Conservation (phyloP, 1,284 basidiomycete genomes). For the Rhodotorula sp. region DNA sequence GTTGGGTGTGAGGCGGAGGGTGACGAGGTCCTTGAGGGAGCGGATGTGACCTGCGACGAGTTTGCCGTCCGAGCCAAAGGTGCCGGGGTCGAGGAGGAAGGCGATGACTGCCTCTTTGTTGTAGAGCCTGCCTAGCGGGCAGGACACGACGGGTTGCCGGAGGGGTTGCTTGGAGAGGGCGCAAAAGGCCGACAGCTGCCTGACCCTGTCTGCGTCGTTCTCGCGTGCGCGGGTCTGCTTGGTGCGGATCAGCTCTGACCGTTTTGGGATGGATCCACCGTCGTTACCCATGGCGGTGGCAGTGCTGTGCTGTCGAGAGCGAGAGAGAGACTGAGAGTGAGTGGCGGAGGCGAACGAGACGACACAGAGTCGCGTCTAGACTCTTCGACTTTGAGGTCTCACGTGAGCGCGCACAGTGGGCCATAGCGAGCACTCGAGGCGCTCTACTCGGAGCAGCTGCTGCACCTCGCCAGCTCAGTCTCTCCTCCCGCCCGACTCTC, state of each 20-base stretch:
- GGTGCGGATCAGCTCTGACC: constrained; percentile 70
- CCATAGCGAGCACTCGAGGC: no score
- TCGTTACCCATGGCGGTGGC: constrained; percentile 29
- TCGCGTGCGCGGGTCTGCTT: constrained; percentile 78
- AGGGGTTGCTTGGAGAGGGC: constrained; percentile 87
- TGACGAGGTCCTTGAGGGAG: constrained; percentile 83
- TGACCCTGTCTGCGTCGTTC: constrained; percentile 69
- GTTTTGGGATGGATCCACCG: constrained; percentile 63
- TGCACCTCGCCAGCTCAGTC: not conserved
- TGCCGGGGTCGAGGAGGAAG: constrained; percentile 65
- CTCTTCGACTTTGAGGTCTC: no score
- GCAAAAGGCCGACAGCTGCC: constrained; percentile 82
- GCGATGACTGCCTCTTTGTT: constrained; percentile 90
- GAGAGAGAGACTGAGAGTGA: not conserved
- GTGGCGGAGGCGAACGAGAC: not conserved
- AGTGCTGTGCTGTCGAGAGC: not conserved
- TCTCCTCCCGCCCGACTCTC: not conserved
- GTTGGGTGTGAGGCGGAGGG: constrained; percentile 73
- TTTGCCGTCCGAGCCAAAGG: constrained; percentile 44
- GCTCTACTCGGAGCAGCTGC: not conserved
- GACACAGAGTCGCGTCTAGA: not conserved
- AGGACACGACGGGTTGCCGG: constrained; percentile 79
- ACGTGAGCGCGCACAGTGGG: no score
- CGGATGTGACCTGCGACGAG: constrained; percentile 66
- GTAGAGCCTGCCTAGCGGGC: constrained; percentile 84